Evolutionary conservation across 768 basidiomycete species (phyloP), one percentile per base, ranked within the genome.

Genomic region (Rhizopogon vesiculosus): DNA sequence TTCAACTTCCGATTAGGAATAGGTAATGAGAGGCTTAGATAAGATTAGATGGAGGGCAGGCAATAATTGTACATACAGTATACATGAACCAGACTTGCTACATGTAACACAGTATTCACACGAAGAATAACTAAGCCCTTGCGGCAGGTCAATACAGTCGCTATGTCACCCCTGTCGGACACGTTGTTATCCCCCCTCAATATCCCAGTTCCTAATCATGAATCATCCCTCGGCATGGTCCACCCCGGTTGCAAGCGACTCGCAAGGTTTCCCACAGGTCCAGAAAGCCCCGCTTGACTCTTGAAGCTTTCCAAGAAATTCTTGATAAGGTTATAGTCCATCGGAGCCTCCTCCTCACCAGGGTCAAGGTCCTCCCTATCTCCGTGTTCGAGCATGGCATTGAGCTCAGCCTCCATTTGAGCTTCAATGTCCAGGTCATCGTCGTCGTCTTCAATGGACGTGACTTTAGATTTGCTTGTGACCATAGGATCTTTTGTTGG

Each of bases 261-360:
- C 42, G 87, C 90, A 44, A 99, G 74, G 65, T 87, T 97, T 52
- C 95, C 81, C 13, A 97, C 95, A 22, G 95, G 97, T 1, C 97
- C 97, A 25, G 91, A 84, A 49, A 91, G 71, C 22, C 97, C 97
- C 7, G 68, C 89, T 66, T 99, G 97, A 59, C 86, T 87, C 67
- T 91, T 93, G 77, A 92, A 98, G 70, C 93, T 96, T 74, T 97
- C 93, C 69, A 98, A 71, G 70, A 99, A 94, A 69, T 97, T 96
- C 73, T 93, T 96, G 76, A 98, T 96, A 64, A 98, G 73, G 62
- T 86, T 86, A 70, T 95, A 97, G 68, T 99, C 93, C 65, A 83
- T 77, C 39, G 77, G 71, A n/a, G 62, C 66, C 25, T 71, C 74
- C 10, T 74, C 74, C 2, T 73, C 76, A 29, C 76, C 81, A 22